phyloP scores from a whole-genome alignment of 2,329 filamentous ascomycete species.

The Nemania serpens region DNA sequence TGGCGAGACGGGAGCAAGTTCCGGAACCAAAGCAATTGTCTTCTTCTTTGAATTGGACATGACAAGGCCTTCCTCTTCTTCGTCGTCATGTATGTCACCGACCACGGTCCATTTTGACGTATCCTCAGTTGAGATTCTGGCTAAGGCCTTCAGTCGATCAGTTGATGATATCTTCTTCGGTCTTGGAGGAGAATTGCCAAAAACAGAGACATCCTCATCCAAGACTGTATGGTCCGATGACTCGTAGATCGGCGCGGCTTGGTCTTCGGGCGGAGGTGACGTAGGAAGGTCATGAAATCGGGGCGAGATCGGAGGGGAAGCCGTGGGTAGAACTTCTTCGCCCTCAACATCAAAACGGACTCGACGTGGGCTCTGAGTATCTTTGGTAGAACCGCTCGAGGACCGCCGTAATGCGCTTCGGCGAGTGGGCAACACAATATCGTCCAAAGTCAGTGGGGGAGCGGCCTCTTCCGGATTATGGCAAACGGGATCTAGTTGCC shows the following conservation, averaged over 20 bases:
- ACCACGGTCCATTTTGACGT: slow-evolving; percentile 59
- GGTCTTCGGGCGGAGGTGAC: slow-evolving; percentile 31
- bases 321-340: slow-evolving; percentile 63
- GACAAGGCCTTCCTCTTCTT: slow-evolving; percentile 40
- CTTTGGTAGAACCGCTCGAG: slow-evolving; percentile 55
- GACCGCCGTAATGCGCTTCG: slow-evolving; percentile 62
- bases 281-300: slow-evolving; percentile 38
- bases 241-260: slow-evolving; percentile 28
- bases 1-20: background rate
- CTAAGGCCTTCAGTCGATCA: slow-evolving; percentile 57
- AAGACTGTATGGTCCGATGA: slow-evolving; percentile 34
- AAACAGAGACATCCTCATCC: slow-evolving; percentile 42
- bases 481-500: slow-evolving; percentile 45
- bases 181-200: slow-evolving; percentile 44
- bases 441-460: slow-evolving; percentile 58
- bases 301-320: slow-evolving; percentile 53
- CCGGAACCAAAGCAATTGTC: slow-evolving; percentile 4
- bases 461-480: slow-evolving; percentile 52
- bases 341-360: slow-evolving; percentile 67
- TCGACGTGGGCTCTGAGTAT: slow-evolving; percentile 58
- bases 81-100: slow-evolving; percentile 38
- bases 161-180: slow-evolving; percentile 62
- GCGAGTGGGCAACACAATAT: slow-evolving; percentile 54
- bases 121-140: slow-evolving; percentile 55
- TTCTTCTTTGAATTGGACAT: slow-evolving; percentile 32